These are phyloP conservation scores for Colletotrichum australisinense DNA, from an alignment of 2,329 filamentous ascomycete genomes.

Conservation along the genomic window DNA sequence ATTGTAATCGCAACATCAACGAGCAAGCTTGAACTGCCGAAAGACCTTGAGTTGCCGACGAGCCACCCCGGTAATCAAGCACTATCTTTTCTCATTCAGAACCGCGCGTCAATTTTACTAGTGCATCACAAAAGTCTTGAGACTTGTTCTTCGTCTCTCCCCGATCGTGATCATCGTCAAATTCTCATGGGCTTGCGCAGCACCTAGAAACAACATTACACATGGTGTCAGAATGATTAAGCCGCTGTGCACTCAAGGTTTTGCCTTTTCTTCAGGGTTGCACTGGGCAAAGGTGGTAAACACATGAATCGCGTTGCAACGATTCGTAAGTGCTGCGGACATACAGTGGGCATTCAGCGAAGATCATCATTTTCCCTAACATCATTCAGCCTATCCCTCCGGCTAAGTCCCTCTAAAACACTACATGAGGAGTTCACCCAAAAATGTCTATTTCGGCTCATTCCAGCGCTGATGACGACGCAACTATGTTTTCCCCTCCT, in stretches of 20 bases:
- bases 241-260: neutral
- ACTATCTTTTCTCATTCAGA: neutral
- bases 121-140: neutral
- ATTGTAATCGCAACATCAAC: neutral
- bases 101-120: neutral
- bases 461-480: slow-evolving; percentile 1
- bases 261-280: neutral
- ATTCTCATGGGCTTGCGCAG: neutral
- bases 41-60: neutral
- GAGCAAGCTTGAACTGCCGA: neutral
- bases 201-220: neutral
- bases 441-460: neutral
- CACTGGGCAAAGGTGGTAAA: too few relatives aligned
- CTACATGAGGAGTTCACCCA: too few relatives aligned
- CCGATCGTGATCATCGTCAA: neutral
- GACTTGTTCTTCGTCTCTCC: too few relatives aligned
- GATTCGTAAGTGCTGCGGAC: neutral
- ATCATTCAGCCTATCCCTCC: neutral
- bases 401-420: neutral
- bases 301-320: neutral
- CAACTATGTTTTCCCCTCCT: neutral
- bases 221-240: neutral
- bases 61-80: neutral
- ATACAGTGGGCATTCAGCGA: neutral
- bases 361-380: slow-evolving; percentile 5